Evolutionary conservation across 2,329 filamentous ascomycete species (phyloP).

Genomic region (Cyclaneusma minus): DNA sequence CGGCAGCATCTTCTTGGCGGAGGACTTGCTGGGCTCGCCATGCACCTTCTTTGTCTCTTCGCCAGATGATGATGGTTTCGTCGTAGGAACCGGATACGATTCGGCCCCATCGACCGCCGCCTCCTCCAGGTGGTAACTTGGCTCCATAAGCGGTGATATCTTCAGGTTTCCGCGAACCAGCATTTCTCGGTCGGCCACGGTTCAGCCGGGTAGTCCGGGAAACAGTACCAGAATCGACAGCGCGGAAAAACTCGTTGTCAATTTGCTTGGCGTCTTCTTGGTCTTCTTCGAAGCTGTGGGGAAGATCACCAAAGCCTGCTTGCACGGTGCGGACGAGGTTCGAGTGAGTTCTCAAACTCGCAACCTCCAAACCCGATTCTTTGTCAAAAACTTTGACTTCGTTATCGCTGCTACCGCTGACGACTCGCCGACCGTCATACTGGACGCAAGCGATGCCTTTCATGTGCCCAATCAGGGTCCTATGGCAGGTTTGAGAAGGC

Average conservation of each 20-base stretch:
- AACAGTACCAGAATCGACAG: slow-evolving; percentile 33
- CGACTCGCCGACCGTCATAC: slow-evolving; percentile 83
- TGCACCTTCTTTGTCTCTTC: slow-evolving; percentile 65
- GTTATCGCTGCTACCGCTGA: slow-evolving; percentile 91
- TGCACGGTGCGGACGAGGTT: slow-evolving; percentile 89
- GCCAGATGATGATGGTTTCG: slow-evolving; percentile 91
- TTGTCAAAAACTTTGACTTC: slow-evolving; percentile 92
- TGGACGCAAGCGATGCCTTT: slow-evolving; percentile 98
- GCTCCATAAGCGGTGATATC: slow-evolving; percentile 71
- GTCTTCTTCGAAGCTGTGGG: slow-evolving; percentile 64
- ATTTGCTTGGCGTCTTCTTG: slow-evolving; percentile 55
- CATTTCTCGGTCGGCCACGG: slow-evolving; percentile 22
- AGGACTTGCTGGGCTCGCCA: slow-evolving; percentile 70
- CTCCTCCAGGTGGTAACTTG: slow-evolving; percentile 78
- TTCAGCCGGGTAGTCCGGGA: slow-evolving; percentile 14
- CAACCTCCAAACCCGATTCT: slow-evolving; percentile 72
- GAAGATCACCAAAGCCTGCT: slow-evolving; percentile 80
- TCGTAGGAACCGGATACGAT: slow-evolving; percentile 97
- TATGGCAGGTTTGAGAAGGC: slow-evolving; percentile 57
- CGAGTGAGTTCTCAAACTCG: slow-evolving; percentile 66
- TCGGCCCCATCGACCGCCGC: slow-evolving; percentile 76
- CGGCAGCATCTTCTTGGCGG: slow-evolving; percentile 55
- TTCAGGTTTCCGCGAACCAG: slow-evolving; percentile 59
- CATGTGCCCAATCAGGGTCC: slow-evolving; percentile 71
- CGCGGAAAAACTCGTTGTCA: slow-evolving; percentile 57